Evolutionary conservation across 2,329 filamentous ascomycete genomes (phyloP).

Genomic region (Thyridium curvatum): DNA sequence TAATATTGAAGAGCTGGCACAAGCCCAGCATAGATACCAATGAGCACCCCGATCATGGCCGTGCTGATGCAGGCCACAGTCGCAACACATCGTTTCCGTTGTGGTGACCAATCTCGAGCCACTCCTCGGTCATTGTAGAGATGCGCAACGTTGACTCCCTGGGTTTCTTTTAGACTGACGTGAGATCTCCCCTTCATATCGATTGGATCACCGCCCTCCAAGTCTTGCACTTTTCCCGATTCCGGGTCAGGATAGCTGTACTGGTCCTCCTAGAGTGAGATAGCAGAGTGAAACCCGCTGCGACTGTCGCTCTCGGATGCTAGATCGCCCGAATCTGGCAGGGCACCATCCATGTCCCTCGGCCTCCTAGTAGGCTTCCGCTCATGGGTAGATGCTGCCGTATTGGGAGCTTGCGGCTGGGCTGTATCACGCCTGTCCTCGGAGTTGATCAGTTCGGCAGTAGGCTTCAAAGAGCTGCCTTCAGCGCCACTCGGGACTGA

Average conservation of each 20-base stretch:
- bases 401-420: neutral
- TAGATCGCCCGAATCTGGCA: neutral
- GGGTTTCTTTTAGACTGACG: conserved; percentile 43
- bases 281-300: neutral
- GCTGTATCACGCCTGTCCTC: neutral
- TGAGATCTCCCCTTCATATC: conserved; percentile 45
- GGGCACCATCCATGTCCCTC: neutral
- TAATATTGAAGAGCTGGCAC: conserved; percentile 76
- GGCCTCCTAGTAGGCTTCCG: no score
- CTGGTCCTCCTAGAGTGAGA: no score
- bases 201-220: conserved; percentile 20
- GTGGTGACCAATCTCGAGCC: conserved; percentile 64
- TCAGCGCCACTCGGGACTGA: neutral
- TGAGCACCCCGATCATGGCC: conserved; percentile 60
- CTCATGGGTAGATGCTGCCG: no score
- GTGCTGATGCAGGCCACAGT: conserved; percentile 67
- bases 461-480: neutral
- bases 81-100: conserved; percentile 63
- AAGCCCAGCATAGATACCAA: conserved; percentile 72
- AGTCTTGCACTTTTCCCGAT: neutral
- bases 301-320: neutral
- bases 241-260: no score
- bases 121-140: conserved; percentile 58
- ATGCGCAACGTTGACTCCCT: conserved; percentile 44
- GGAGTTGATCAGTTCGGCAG: no score